A percentile compares a stretch with the other conserved stretches of the same genome.
phyloP scores from a whole-genome alignment of 352 stramenopile genomes.

The Pseudoperonospora humuli region DNA sequence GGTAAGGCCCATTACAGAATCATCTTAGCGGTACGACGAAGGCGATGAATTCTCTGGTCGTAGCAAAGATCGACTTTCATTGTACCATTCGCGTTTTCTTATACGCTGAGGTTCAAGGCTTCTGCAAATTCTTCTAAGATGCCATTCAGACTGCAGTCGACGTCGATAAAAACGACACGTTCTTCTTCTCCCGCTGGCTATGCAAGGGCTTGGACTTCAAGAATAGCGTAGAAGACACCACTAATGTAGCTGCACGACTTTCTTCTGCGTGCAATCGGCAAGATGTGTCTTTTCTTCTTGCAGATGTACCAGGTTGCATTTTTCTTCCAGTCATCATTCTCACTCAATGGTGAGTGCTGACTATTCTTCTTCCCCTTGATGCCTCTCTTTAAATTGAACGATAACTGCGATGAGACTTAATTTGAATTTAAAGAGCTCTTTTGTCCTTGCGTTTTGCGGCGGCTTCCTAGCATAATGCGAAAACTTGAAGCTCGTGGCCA shows the following conservation, averaged over 20 bases:
- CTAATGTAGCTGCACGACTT: background rate
- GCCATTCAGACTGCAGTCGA: slow-evolving; percentile 1
- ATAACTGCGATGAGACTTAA: background rate
- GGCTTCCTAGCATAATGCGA: background rate
- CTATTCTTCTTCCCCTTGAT: background rate
- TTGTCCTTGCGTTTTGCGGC: background rate
- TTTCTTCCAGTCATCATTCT: background rate
- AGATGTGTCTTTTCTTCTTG: background rate
- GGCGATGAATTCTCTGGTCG: background rate
- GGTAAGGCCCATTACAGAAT: too few species aligned
- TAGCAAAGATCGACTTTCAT: slow-evolving; percentile 3
- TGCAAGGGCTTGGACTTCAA: slow-evolving; percentile 1
- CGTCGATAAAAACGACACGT: slow-evolving; percentile 3
- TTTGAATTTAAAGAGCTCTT: background rate
- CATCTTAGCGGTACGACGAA: background rate
- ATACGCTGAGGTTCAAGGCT: background rate
- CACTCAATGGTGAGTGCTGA: background rate
- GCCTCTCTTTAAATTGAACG: background rate
- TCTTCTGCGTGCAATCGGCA: background rate
- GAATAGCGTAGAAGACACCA: background rate
- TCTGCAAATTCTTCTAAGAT: background rate
- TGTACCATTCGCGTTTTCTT: background rate
- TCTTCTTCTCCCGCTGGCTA: background rate
- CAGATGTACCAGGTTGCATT: background rate
- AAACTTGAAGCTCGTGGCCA: slow-evolving; percentile 7